Percentiles rank a stretch among this genome's conserved stretches.
Conservation (phyloP, 2,329 filamentous ascomycete genomes). For the Didymellaceae sp. region DNA sequence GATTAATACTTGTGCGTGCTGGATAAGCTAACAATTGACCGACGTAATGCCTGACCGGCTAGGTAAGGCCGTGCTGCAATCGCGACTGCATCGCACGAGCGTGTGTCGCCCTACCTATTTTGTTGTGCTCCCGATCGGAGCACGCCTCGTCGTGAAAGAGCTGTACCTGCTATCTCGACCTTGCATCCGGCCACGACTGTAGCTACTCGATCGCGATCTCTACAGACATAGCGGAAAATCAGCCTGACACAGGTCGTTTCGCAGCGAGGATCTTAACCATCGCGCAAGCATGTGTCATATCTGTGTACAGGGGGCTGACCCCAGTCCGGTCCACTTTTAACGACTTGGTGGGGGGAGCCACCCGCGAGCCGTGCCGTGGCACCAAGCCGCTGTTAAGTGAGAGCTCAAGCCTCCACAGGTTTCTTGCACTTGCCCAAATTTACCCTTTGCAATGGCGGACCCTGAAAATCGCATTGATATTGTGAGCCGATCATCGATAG, state of each 20-base stretch:
- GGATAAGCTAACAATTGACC: neutral
- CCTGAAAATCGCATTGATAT: slow-evolving; percentile 24
- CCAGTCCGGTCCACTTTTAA: no score
- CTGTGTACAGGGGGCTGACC: no score
- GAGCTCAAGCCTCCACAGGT: slow-evolving; percentile 2
- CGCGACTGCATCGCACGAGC: neutral
- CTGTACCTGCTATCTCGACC: no score
- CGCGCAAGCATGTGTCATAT: no score
- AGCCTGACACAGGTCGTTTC: no score
- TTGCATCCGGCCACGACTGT: no score
- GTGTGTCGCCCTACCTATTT: neutral
- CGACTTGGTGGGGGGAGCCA: neutral
- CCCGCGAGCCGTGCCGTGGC: slow-evolving; percentile 19
- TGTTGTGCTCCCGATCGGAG: no score
- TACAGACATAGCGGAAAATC: no score
- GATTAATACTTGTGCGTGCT: neutral
- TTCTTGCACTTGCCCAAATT: neutral
- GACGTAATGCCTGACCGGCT: slow-evolving; percentile 1
- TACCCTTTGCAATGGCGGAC: slow-evolving; percentile 22
- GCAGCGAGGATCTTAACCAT: no score
- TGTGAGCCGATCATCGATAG: slow-evolving; percentile 5
- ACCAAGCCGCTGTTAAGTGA: slow-evolving; percentile 9
- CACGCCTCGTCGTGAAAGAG: no score
- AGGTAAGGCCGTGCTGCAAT: neutral
- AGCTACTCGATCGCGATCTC: no score